Percentiles rank a stretch among this genome's conserved stretches.
Conservation (phyloP, 192 early-diverging fungal genomes). For the Backusella mclennaniae region DNA sequence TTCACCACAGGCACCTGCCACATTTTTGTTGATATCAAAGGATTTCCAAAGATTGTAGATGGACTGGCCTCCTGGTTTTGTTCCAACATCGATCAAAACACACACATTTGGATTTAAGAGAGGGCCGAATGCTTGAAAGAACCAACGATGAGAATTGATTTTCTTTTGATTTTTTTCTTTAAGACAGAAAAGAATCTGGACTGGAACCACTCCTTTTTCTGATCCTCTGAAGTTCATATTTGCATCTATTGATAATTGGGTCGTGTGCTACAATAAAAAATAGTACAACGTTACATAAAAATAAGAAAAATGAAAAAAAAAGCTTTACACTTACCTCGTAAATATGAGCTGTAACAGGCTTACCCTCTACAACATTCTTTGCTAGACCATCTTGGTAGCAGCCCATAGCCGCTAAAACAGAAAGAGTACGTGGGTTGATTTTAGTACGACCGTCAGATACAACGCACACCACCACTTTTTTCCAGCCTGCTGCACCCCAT, state of each 20-base stretch:
- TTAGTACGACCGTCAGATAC: slow-evolving; percentile 78
- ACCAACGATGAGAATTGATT: slow-evolving; percentile 66
- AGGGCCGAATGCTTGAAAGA: slow-evolving; percentile 62
- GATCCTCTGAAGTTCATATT: slow-evolving; percentile 50
- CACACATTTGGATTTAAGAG: slow-evolving; percentile 60
- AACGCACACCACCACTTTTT: slow-evolving; percentile 77
- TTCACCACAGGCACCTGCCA: slow-evolving; percentile 87
- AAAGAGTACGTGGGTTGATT: slow-evolving; percentile 59
- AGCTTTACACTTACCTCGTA: slow-evolving; percentile 47
- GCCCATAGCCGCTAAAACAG: slow-evolving; percentile 72
- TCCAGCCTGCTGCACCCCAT: slow-evolving; percentile 74
- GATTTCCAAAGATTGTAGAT: slow-evolving; percentile 80
- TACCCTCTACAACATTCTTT: slow-evolving; percentile 59
- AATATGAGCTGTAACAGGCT: slow-evolving; percentile 63
- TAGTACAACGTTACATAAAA: slow-evolving; percentile 6
- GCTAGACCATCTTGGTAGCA: slow-evolving; percentile 79
- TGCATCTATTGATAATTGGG: slow-evolving; percentile 57
- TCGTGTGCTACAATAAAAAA: slow-evolving; percentile 44
- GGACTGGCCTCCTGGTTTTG: slow-evolving; percentile 63
- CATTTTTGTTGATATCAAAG: slow-evolving; percentile 68
- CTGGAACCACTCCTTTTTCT: slow-evolving; percentile 54
- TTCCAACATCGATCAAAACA: slow-evolving; percentile 77
- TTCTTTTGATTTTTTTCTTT: slow-evolving; percentile 75
- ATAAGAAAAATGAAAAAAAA: neutral
- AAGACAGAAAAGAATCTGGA: slow-evolving; percentile 78